Percentiles rank a stretch among this genome's conserved stretches.
phyloP scores from a whole-genome alignment of 352 stramenopile species.

The Globisporangium ultimum region DNA sequence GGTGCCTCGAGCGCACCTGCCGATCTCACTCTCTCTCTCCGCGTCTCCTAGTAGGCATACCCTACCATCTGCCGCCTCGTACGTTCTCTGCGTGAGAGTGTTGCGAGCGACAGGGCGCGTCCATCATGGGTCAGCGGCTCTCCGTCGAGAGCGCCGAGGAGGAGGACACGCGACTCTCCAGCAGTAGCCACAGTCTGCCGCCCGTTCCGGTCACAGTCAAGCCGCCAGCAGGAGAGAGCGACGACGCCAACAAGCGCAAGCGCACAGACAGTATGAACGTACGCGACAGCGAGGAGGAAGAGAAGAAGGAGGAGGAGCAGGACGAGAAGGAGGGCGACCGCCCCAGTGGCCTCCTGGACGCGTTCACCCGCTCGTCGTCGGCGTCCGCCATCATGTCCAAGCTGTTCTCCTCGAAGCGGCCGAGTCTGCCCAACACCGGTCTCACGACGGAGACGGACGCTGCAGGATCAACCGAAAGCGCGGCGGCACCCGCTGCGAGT shows the following conservation, averaged over 20 bases:
- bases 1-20: background rate
- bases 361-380: constrained; percentile 13
- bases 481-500: background rate
- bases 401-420: constrained; percentile 17
- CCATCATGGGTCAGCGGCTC: constrained; percentile 30
- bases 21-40: background rate
- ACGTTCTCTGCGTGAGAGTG: too few species aligned
- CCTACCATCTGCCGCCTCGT: too few species aligned
- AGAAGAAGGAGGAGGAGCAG: background rate
- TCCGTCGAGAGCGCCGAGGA: constrained; percentile 18
- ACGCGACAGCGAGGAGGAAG: background rate
- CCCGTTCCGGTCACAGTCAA: background rate
- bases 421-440: constrained; percentile 6
- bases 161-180: constrained; percentile 6
- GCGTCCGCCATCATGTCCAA: constrained; percentile 16
- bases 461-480: too few species aligned
- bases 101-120: background rate
- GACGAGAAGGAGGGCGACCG: background rate
- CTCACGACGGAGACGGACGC: too few species aligned
- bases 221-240: too few species aligned
- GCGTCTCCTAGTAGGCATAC: too few species aligned
- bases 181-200: constrained; percentile 11
- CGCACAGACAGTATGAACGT: background rate
- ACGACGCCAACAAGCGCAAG: too few species aligned
- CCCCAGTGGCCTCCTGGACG: constrained; percentile 8